These are phyloP conservation scores for Lachnellula cervina DNA, from an alignment of 2,329 filamentous ascomycete species.

Conservation along the genomic window DNA sequence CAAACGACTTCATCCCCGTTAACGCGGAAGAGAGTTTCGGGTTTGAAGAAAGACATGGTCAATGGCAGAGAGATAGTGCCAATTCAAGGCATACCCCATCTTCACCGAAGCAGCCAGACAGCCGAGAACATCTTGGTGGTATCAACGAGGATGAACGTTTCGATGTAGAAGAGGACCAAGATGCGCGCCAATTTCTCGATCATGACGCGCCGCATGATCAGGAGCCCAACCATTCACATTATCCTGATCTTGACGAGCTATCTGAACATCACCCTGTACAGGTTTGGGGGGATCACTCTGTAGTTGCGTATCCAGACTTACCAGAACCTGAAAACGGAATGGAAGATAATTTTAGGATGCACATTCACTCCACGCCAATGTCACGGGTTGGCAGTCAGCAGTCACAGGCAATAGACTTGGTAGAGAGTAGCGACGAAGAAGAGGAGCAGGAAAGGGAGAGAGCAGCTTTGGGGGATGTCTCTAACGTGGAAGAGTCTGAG, in stretches of 20 bases:
- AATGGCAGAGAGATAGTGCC: constrained; percentile 16
- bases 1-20: background rate
- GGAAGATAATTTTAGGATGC: background rate
- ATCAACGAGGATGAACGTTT: constrained; percentile 12
- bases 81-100: constrained; percentile 7
- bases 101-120: constrained; percentile 5
- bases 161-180: constrained; percentile 13
- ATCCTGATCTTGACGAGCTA: constrained; percentile 14
- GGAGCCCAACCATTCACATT: background rate
- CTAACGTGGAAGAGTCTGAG: constrained; percentile 11
- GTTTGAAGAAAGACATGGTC: constrained; percentile 17
- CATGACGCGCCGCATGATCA: background rate
- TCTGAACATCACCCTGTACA: background rate
- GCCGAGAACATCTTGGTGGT: background rate
- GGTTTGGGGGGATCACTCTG: constrained; percentile 3
- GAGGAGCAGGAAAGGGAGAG: background rate
- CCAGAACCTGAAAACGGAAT: constrained; percentile 1
- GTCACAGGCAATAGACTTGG: constrained; percentile 24
- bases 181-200: background rate
- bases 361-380: constrained; percentile 9
- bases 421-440: constrained; percentile 21
- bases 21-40: background rate
- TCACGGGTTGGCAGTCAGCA: constrained; percentile 22
- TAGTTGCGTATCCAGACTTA: constrained; percentile 20
- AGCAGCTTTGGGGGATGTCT: background rate